phyloP scores from a whole-genome alignment of 2,329 filamentous ascomycete species.

The Pseudocercospora vitis region DNA sequence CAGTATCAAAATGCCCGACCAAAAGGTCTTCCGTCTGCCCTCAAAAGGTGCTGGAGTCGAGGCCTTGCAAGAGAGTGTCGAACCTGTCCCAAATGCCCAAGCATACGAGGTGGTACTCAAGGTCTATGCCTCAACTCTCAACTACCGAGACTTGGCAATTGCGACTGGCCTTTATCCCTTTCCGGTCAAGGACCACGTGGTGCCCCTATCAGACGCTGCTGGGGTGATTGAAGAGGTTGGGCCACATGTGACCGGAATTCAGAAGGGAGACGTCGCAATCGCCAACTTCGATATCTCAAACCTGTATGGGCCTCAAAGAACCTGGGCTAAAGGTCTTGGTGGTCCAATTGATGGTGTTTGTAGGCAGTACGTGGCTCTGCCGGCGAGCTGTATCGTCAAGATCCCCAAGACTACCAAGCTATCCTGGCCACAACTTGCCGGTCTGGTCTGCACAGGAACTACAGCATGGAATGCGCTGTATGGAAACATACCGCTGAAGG shows the following conservation, averaged over 20 bases:
- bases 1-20: constrained; percentile 17
- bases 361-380: constrained; percentile 60
- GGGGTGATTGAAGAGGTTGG: constrained; percentile 57
- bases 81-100: constrained; percentile 33
- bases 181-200: constrained; percentile 41
- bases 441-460: constrained; percentile 26
- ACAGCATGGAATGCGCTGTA: constrained; percentile 31
- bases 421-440: constrained; percentile 24
- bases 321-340: constrained; percentile 51
- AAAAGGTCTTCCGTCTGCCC: constrained; percentile 21
- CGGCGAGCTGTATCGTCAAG: constrained; percentile 50
- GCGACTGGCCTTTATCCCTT: constrained; percentile 19
- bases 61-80: constrained; percentile 13
- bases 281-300: constrained; percentile 37
- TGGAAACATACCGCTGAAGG: constrained; percentile 24
- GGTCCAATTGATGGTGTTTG: constrained; percentile 59
- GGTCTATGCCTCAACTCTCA: constrained; percentile 44
- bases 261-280: constrained; percentile 62
- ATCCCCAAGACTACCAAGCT: constrained; percentile 44
- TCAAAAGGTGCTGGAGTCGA: constrained; percentile 24
- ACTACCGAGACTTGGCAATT: constrained; percentile 47
- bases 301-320: constrained; percentile 53
- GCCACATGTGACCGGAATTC: constrained; percentile 25
- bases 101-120: constrained; percentile 50
- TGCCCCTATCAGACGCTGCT: constrained; percentile 69